Evolutionary conservation across 371 early-diverging fungal genomes (phyloP), one percentile per base, ranked within the genome.

Genomic region (Mycotypha africana): DNA sequence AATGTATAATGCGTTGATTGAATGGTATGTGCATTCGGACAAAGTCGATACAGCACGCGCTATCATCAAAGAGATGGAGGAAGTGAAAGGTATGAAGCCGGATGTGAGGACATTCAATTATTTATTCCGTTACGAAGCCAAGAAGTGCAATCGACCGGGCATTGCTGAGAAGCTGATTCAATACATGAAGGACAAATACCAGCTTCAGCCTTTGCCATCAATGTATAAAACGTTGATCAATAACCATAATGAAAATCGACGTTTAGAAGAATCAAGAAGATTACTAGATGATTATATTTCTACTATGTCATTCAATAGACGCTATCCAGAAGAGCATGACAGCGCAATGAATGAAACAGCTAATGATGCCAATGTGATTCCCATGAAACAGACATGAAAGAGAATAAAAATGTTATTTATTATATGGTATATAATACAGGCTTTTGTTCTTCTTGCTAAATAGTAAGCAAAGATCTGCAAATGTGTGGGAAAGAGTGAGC

Each of bases 171-270:
- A 43, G 6, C 21, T 75, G 26, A 44, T 75, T 48, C 51, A 67
- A 1, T 45, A 56, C 8, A 75, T 75, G 75, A 58, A 47, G 24
- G 24, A 47, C 1, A 50, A 60, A 21, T 75, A 70, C 25, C 36
- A 58, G 11, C 46, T 68, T 11, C 39, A 16, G 25, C 75, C 71
- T 14, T 30, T 66, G 0, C 44, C 49, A 33, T 56, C 62, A 39
- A 70, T 70, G 75, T 70, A 70, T 23, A 47, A 53, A 25, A 55
- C 51, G 1, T 43, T 74, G 30, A 70, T 74, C 47, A 52, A 53
- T 20, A 53, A 56, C 17, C 68, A 74, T 31, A 58, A 57, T 35
- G 56, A 63, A 30, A 49, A 51, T 26, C 61, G 64, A 22, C 55
- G 60, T 36, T 56, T 57, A 21, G 62, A 70, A 4, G 66, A 65